These are phyloP conservation scores for Sclerotinia glacialis DNA, from an alignment of 2,329 filamentous ascomycete species.

Conservation along the genomic window DNA sequence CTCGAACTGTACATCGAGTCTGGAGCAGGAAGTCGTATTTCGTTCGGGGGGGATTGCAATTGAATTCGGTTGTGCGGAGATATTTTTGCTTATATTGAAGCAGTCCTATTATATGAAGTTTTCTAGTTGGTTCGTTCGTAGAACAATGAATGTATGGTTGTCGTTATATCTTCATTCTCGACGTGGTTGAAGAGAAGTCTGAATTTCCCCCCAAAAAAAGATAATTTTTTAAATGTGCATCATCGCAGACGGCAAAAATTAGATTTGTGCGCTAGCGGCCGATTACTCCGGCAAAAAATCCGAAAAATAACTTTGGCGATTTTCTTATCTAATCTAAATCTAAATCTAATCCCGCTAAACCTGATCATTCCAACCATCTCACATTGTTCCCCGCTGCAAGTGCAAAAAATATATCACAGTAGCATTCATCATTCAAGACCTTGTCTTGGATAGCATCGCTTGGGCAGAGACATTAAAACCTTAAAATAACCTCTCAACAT, in stretches of 20 bases:
- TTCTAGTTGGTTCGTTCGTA: neutral
- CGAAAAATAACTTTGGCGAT: neutral
- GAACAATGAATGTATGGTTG: neutral
- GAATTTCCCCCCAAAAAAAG: neutral
- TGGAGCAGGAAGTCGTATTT: neutral
- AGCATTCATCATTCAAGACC: neutral
- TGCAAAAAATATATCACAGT: slow-evolving; percentile 4
- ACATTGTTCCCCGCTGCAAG: slow-evolving; percentile 3
- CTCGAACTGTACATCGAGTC: slow-evolving; percentile 29
- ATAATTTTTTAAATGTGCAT: slow-evolving; percentile 4
- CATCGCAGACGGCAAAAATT: neutral
- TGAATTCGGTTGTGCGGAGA: neutral
- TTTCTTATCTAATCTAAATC: slow-evolving; percentile 6
- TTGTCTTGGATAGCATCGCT: slow-evolving; percentile 6
- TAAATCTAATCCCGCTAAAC: neutral
- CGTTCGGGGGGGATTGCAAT: neutral
- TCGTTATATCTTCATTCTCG: neutral
- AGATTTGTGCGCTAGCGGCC: neutral
- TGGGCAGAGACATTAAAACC: slow-evolving; percentile 5
- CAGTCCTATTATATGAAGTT: no score
- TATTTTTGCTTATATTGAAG: neutral
- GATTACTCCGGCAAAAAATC: neutral
- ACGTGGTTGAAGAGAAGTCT: neutral
- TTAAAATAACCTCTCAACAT: slow-evolving; percentile 4
- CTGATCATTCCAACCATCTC: neutral